Percentiles rank a stretch among this genome's conserved stretches.
phyloP scores from a whole-genome alignment of 306 rosid species.

The Amphicarpaea edgeworthii region DNA sequence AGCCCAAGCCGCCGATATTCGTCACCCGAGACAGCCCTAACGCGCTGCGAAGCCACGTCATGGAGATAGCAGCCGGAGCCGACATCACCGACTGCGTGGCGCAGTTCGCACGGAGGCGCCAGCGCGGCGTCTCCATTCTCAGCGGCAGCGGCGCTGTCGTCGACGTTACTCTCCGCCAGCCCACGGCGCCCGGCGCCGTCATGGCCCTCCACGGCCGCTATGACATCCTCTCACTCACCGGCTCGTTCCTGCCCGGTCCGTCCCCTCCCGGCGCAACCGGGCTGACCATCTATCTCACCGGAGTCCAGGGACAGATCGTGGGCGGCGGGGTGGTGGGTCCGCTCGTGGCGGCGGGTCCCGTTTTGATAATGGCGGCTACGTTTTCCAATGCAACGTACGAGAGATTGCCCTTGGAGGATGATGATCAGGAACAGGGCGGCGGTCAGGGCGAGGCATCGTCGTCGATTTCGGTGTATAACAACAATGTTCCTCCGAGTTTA shows the following conservation, averaged over 20 bases:
- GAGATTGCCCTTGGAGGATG: constrained; percentile 78
- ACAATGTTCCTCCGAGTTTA: constrained; percentile 50
- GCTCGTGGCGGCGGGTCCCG: constrained; percentile 74
- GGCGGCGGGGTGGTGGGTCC: constrained; percentile 86
- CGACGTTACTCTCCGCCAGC: constrained; percentile 78
- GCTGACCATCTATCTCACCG: constrained; percentile 74
- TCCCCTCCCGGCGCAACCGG: constrained; percentile 72
- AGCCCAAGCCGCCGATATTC: constrained; percentile 77
- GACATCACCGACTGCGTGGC: constrained; percentile 68
- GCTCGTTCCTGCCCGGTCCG: constrained; percentile 77
- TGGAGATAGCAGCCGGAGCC: constrained; percentile 81
- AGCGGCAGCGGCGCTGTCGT: constrained; percentile 76
- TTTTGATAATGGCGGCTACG: constrained; percentile 81
- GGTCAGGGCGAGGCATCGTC: constrained; percentile 52
- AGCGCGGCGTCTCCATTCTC: constrained; percentile 74
- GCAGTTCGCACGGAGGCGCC: constrained; percentile 77
- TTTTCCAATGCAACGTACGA: constrained; percentile 84
- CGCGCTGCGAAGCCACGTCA: constrained; percentile 81
- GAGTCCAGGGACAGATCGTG: constrained; percentile 83
- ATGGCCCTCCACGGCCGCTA: constrained; percentile 77
- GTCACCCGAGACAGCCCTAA: constrained; percentile 92
- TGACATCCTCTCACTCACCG: constrained; percentile 77
- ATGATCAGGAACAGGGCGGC: constrained; percentile 54
- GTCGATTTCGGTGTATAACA: constrained; percentile 49
- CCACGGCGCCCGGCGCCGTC: constrained; percentile 63